Conservation (phyloP, 768 basidiomycete species). For the Lanmaoa pseudosensibilis region DNA sequence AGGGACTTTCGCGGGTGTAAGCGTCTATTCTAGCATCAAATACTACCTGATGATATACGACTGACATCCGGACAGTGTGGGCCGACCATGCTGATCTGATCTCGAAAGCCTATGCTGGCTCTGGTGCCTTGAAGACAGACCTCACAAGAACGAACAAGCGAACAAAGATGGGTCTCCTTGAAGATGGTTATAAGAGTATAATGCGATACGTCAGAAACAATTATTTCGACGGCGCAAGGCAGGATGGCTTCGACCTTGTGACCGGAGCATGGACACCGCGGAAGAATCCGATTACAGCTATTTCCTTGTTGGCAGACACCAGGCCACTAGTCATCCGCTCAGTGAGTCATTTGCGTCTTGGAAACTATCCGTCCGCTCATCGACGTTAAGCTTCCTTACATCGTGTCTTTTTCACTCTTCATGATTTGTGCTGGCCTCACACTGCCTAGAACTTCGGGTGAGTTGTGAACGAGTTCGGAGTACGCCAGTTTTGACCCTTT, state of each 20-base stretch:
- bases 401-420: conserved; percentile 76
- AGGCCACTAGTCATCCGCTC: conserved; percentile 83
- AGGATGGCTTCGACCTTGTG: conserved; percentile 94
- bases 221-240: conserved; percentile 88
- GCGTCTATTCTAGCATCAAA: conserved; percentile 26
- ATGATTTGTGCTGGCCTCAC: conserved; percentile 88
- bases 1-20: conserved; percentile 85
- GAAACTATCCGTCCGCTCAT: conserved; percentile 2
- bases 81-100: conserved; percentile 94
- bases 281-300: conserved; percentile 64
- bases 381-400: conserved; percentile 73
- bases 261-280: conserved; percentile 90
- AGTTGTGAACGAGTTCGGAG: conserved; percentile 27
- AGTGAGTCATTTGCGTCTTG: conserved; percentile 46
- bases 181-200: conserved; percentile 84
- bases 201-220: conserved; percentile 94
- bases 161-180: conserved; percentile 72
- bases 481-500: neutral
- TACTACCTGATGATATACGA: neutral
- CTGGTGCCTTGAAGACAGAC: conserved; percentile 94
- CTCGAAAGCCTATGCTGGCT: conserved; percentile 88
- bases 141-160: conserved; percentile 93
- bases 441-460: conserved; percentile 84
- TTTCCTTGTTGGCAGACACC: conserved; percentile 73
- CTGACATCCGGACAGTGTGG: conserved; percentile 68